phyloP scores from a whole-genome alignment of 768 basidiomycete species.

The Sutorius australiensis region DNA sequence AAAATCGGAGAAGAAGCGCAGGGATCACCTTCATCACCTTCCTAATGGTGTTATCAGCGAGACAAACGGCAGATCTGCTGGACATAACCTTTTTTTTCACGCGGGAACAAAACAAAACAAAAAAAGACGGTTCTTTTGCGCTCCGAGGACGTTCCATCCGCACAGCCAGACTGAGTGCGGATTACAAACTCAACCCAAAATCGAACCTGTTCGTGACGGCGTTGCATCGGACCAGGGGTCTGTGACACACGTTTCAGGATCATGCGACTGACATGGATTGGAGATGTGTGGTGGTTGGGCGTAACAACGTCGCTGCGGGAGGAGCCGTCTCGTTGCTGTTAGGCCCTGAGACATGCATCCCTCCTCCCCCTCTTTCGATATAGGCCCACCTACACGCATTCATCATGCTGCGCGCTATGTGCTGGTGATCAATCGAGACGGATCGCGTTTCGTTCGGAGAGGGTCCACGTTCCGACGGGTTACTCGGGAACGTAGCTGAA shows the following conservation, averaged over 20 bases:
- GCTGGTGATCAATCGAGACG: neutral
- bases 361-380: neutral
- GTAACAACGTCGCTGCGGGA: constrained; percentile 9
- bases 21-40: constrained; percentile 12
- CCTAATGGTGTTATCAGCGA: constrained; percentile 20
- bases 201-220: neutral
- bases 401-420: constrained; percentile 1
- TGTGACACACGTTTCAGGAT: constrained; percentile 17
- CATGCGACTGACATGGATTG: constrained; percentile 9
- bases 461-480: neutral
- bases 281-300: constrained; percentile 8
- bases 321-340: neutral
- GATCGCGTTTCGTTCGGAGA: neutral
- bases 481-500: constrained; percentile 1
- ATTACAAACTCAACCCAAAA: constrained; percentile 1
- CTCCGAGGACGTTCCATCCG: constrained; percentile 17
- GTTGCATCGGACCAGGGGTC: constrained; percentile 8
- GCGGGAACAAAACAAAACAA: neutral
- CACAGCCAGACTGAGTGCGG: neutral
- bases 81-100: neutral
- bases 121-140: constrained; percentile 1
- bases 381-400: neutral
- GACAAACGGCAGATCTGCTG: constrained; percentile 11
- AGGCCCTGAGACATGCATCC: constrained; percentile 7
- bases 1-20: constrained; percentile 14